A percentile compares a stretch with the other conserved stretches of the same genome.
phyloP scores from a whole-genome alignment of 192 early-diverging fungal genomes.

The Backusella macrospora region DNA sequence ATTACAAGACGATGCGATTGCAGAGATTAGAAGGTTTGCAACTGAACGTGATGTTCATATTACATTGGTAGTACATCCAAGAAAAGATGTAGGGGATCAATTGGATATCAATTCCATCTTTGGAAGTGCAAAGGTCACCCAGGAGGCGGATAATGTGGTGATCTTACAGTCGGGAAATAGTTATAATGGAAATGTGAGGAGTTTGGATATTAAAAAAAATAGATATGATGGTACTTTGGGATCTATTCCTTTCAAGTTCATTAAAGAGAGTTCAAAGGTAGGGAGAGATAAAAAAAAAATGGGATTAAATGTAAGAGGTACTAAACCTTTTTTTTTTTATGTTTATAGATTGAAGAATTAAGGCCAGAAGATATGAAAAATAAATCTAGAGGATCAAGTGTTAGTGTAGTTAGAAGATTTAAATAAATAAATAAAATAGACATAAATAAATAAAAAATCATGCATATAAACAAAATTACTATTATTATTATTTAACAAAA shows the following conservation, averaged over 20 bases:
- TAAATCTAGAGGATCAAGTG: neutral
- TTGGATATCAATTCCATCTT: slow-evolving; percentile 72
- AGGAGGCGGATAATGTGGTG: slow-evolving; percentile 78
- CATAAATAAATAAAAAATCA: too few relatives aligned
- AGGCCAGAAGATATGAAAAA: neutral
- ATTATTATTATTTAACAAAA: slow-evolving; percentile 2
- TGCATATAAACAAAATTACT: too few relatives aligned
- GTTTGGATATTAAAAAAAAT: slow-evolving; percentile 70
- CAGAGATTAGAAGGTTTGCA: slow-evolving; percentile 64
- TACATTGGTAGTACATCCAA: slow-evolving; percentile 71
- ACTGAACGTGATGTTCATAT: slow-evolving; percentile 72
- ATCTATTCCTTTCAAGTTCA: slow-evolving; percentile 50
- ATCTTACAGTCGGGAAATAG: slow-evolving; percentile 55
- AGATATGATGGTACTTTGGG: slow-evolving; percentile 73
- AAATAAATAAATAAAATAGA: neutral
- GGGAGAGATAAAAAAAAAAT: neutral
- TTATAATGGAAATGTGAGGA: slow-evolving; percentile 35
- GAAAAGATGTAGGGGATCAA: slow-evolving; percentile 59
- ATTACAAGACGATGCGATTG: slow-evolving; percentile 67
- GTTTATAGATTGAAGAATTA: slow-evolving; percentile 12
- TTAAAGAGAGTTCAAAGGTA: slow-evolving; percentile 29
- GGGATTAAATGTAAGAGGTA: neutral
- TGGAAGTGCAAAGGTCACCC: slow-evolving; percentile 75
- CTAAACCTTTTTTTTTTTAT: slow-evolving; percentile 16
- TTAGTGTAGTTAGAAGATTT: neutral